Base-by-base conservation (phyloP, 331 rosid genomes). In the Malus hybrid region DNA sequence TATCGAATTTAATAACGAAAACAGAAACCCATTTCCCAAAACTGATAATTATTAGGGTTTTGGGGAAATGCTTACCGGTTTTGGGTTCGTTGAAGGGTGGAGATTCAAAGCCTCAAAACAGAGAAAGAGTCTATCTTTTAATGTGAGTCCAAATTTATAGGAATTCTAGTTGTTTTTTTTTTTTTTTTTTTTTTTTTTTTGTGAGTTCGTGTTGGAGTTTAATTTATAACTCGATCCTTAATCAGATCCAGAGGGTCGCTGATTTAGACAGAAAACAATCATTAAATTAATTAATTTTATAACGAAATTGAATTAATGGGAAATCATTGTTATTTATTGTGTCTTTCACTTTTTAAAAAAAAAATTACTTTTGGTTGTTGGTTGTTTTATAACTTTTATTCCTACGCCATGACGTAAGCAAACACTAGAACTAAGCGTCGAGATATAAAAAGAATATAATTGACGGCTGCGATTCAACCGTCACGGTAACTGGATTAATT, bases 41-140 rank as follows among this genome's bases (percentile, higher is more conserved):
- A 68, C 58, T n/a, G 69, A 57, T 24, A 26, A 66, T 73, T 72
- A 52, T 6, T 52, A 72, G 85, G 85, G 82, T 72, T 81, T 81
- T 72, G 78, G 76, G 68, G 5, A 70, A 56, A 67, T 22, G 61
- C 81, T 39, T 73, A 84, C 84, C 82, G 26, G 75, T 78, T 63
- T 18, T n/a, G 82, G 76, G 77, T 20, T 77, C 74, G 79, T 44
- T 58, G 72, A 57, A 64, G 77, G 70, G 69, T 76, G 10, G 87
- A 80, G 88, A 87, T 84, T 86, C 77, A 77, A 77, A 26, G 30
- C 70, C 60, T 53, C 24, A 78, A 84, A 55, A 66, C 77, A 62
- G 71, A 72, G 53, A 58, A 70, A 67, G 67, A 48, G 24, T 33
- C 58, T 22, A 36, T 12, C 50, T 42, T 55, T 11, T 50, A 44